phyloP scores from a whole-genome alignment of 2,329 filamentous ascomycete genomes.

The Phaeosphaeria sp. region DNA sequence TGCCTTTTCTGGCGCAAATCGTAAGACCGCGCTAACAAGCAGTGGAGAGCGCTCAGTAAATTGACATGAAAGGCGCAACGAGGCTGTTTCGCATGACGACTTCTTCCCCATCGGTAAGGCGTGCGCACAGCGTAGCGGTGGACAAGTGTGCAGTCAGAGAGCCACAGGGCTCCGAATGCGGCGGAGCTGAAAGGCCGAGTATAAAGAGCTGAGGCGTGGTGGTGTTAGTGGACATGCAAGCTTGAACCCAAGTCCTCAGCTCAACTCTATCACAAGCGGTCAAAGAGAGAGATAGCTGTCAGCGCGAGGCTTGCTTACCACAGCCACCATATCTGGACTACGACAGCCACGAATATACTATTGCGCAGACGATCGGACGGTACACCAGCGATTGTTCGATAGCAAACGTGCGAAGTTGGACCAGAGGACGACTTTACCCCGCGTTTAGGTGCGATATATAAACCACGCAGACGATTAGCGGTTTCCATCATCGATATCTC shows the following conservation, averaged over 20 bases:
- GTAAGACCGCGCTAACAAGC: not conserved
- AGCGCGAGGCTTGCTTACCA: not conserved
- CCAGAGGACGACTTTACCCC: not conserved
- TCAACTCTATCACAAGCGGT: not conserved
- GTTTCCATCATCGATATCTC: not conserved
- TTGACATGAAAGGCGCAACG: slow-evolving; percentile 13
- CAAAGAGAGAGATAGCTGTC: not conserved
- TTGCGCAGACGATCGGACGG: not conserved
- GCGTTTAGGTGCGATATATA: not conserved
- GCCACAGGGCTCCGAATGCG: not conserved
- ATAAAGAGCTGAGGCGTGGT: not conserved
- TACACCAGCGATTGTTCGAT: not conserved
- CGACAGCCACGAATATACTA: not conserved
- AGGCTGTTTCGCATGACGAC: not conserved
- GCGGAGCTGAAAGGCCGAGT: not conserved
- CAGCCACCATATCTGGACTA: no score
- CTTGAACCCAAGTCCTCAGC: not conserved
- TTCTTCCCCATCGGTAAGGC: not conserved
- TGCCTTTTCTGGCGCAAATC: not conserved
- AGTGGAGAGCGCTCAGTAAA: not conserved
- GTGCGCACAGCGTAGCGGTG: not conserved
- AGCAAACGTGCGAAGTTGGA: not conserved
- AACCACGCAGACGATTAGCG: not conserved
- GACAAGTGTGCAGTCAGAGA: not conserved
- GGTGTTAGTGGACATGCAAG: not conserved